A percentile compares a stretch with the other conserved stretches of the same genome.
Conservation (phyloP, 495 filamentous ascomycete species). For the Polyplosphaeria fusca region DNA sequence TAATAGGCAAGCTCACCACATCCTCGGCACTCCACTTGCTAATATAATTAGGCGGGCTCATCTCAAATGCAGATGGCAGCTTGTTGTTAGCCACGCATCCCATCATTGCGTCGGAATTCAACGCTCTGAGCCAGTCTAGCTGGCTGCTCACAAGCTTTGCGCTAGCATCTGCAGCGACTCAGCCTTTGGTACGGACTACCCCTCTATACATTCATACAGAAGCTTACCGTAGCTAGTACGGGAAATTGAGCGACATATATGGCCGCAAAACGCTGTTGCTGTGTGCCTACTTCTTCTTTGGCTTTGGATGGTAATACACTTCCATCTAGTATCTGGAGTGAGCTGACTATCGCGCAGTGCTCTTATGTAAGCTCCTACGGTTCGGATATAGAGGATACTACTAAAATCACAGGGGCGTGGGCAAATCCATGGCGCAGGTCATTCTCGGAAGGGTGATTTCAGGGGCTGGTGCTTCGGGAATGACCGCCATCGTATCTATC, state of each 20-base stretch:
- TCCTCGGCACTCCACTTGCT: neutral
- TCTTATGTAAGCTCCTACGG: too few relatives aligned
- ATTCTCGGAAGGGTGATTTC: conserved; percentile 28
- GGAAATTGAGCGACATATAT: conserved; percentile 50
- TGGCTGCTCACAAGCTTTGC: conserved; percentile 68
- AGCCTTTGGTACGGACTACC: conserved; percentile 48
- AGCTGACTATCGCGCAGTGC: too few relatives aligned
- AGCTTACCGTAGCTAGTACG: conserved; percentile 37
- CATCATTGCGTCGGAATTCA: conserved; percentile 65
- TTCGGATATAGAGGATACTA: too few relatives aligned
- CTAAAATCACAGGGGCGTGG: conserved; percentile 18
- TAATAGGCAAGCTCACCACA: conserved; percentile 5
- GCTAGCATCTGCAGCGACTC: conserved; percentile 57
- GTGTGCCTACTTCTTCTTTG: conserved; percentile 46
- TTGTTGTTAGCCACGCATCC: conserved; percentile 62
- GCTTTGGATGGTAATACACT: conserved; percentile 38
- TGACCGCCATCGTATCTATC: conserved; percentile 27
- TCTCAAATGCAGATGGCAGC: conserved; percentile 60
- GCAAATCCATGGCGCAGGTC: conserved; percentile 13
- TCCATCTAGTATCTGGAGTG: too few relatives aligned
- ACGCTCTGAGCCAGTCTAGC: conserved; percentile 54
- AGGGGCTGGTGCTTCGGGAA: conserved; percentile 23
- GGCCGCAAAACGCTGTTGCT: conserved; percentile 46
- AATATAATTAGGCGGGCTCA: conserved; percentile 55
- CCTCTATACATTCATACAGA: neutral